Conservation (phyloP, 1,284 basidiomycete species). For the Fistulina hepatica region DNA sequence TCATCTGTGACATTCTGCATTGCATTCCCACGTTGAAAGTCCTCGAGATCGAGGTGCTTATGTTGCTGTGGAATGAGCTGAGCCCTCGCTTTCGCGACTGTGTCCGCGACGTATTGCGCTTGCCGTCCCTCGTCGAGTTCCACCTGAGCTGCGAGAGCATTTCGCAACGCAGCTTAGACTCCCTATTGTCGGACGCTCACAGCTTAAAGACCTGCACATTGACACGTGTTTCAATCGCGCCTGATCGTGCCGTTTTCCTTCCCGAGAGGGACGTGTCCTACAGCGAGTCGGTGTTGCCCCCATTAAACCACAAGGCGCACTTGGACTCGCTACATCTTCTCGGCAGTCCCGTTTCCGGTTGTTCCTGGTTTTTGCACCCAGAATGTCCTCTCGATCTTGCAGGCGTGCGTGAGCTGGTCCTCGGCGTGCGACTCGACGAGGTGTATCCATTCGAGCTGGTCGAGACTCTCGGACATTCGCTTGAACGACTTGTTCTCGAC, state of each 20-base stretch:
- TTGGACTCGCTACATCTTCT: neutral
- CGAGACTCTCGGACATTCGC: neutral
- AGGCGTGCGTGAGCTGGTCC: neutral
- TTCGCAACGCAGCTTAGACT: conserved; percentile 1
- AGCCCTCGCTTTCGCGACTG: neutral
- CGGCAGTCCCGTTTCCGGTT: neutral
- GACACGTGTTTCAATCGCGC: neutral
- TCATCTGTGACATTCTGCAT: neutral
- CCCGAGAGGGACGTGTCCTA: neutral
- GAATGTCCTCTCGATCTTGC: neutral
- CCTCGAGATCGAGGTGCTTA: neutral
- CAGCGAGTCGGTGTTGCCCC: neutral
- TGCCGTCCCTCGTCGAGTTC: neutral
- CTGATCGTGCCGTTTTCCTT: too few relatives aligned
- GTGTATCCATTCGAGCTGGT: neutral
- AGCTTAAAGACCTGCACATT: neutral
- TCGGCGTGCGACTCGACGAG: conserved; percentile 1
- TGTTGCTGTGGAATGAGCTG: neutral
- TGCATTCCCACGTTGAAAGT: neutral
- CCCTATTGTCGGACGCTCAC: neutral
- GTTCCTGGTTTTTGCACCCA: neutral
- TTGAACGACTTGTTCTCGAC: neutral
- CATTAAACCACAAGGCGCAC: conserved; percentile 1
- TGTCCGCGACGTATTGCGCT: neutral
- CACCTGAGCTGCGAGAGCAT: conserved; percentile 1